A percentile compares a stretch with the other conserved stretches of the same genome.
Evolutionary conservation across 805 yeast species (phyloP).

Genomic region (Lipomyces lipofer): DNA sequence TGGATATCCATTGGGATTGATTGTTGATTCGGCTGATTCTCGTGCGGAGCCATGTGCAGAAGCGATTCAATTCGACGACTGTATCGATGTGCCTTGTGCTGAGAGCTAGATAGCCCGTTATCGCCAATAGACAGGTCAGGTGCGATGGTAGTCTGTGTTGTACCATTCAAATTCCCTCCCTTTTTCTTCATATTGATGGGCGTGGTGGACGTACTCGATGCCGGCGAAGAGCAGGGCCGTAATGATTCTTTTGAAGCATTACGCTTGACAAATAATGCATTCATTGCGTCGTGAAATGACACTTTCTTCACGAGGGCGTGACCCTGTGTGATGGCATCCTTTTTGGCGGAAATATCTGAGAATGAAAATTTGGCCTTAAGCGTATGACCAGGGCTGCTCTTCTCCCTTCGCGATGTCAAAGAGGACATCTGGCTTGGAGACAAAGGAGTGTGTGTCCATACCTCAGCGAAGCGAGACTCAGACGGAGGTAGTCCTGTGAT

Average conservation of each 20-base stretch:
- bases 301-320: background rate
- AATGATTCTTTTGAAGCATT: background rate
- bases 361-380: background rate
- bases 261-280: background rate
- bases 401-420: too few relatives aligned
- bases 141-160: background rate
- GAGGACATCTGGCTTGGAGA: too few relatives aligned
- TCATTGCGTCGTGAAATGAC: background rate
- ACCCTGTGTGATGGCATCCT: background rate
- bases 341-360: background rate
- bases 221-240: background rate
- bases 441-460: background rate
- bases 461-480: background rate
- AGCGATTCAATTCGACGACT: too few relatives aligned
- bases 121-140: background rate
- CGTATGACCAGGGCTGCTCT: too few relatives aligned
- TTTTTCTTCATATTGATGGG: background rate
- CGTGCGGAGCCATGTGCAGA: too few relatives aligned
- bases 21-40: too few relatives aligned
- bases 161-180: background rate
- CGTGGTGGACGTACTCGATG: background rate
- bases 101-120: background rate
- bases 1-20: background rate
- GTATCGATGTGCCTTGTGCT: background rate
- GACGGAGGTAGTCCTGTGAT: background rate